Evolutionary conservation across 208 protist species (phyloP).

Genomic region (Leishmania turanica): DNA sequence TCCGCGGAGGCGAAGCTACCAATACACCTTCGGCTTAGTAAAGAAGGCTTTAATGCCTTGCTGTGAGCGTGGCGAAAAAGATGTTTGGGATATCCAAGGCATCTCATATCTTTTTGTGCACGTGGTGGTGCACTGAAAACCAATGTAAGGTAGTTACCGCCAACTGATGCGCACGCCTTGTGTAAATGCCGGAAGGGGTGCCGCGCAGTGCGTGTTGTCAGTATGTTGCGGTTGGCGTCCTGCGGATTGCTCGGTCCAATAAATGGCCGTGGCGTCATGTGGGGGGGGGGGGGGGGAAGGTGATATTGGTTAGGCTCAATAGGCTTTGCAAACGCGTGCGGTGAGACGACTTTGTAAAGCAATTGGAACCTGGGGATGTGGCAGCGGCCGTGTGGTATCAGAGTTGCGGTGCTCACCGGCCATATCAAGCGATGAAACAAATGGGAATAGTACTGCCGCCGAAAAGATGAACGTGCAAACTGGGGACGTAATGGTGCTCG

Average conservation of each 20-base stretch:
- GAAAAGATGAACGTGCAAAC: neutral
- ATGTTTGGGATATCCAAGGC: fast-evolving
- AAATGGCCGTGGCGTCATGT: neutral
- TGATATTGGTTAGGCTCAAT: neutral
- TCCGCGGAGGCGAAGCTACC: too few species aligned
- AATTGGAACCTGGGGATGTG: fast-evolving
- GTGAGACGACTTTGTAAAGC: too few species aligned
- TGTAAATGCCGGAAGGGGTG: neutral
- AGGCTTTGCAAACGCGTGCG: too few species aligned
- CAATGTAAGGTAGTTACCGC: neutral
- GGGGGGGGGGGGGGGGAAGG: too few species aligned
- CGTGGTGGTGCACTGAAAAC: too few species aligned
- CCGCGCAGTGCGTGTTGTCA: neutral
- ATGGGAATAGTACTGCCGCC: neutral
- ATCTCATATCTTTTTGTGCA: too few species aligned
- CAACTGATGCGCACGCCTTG: neutral
- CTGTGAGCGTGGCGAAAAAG: too few species aligned
- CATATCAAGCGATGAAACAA: neutral
- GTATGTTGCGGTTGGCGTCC: neutral
- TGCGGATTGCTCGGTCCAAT: neutral
- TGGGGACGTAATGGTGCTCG: neutral
- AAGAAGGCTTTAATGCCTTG: fast-evolving
- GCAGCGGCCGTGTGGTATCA: neutral
- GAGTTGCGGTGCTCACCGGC: neutral
- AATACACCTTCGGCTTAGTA: too few species aligned